These are phyloP conservation scores for Saccharum officinarum DNA, from an alignment of 176 grass and related monocot genomes.

Conservation along the genomic window DNA sequence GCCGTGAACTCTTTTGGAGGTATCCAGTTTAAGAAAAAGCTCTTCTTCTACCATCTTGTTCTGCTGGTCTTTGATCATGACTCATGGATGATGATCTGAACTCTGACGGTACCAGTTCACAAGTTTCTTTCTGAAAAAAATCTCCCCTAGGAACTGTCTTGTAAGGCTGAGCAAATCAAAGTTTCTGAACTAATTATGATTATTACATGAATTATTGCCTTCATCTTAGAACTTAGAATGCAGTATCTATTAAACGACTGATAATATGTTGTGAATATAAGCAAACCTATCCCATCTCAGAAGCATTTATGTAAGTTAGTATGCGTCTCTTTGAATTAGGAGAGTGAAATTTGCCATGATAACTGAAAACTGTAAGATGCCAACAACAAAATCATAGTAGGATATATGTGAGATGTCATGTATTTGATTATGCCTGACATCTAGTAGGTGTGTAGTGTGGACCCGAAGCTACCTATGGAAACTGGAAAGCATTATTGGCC, in stretches of 20 bases:
- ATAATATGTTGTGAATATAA: background rate
- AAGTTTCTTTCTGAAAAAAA: conserved; percentile 9
- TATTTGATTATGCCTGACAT: conserved; percentile 33
- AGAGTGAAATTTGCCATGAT: background rate
- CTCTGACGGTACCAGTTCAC: conserved; percentile 10
- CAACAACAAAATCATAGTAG: conserved; percentile 24
- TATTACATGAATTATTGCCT: background rate
- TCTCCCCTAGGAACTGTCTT: background rate
- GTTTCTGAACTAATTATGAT: background rate
- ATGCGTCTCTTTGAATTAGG: background rate
- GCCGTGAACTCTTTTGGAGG: conserved; percentile 29
- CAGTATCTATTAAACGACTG: background rate
- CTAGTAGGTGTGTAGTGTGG: conserved; percentile 45
- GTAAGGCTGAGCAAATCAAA: background rate
- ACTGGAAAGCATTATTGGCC: conserved; percentile 41
- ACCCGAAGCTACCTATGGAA: conserved; percentile 33
- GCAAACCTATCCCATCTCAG: background rate
- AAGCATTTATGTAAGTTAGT: too few relatives aligned
- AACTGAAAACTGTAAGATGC: conserved; percentile 1
- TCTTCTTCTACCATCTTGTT: conserved; percentile 39
- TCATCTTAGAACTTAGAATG: background rate
- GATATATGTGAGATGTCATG: conserved; percentile 28
- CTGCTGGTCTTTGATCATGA: conserved; percentile 24
- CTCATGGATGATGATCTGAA: conserved; percentile 17
- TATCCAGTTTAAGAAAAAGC: conserved; percentile 35